phyloP scores from a whole-genome alignment of 2,329 filamentous ascomycete species.

The Fragosphaeria purpurea region DNA sequence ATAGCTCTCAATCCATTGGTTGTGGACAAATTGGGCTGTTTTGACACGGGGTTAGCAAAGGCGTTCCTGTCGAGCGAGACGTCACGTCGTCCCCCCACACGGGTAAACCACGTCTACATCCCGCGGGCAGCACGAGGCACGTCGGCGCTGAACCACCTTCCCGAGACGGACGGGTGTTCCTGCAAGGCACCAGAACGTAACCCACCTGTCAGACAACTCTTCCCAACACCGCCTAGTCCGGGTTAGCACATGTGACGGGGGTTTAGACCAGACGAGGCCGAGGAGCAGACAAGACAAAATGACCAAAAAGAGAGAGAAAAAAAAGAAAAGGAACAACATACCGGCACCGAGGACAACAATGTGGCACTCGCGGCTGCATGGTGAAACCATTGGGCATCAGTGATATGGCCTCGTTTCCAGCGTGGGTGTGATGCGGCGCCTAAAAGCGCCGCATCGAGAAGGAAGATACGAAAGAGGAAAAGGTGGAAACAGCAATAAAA shows the following conservation, averaged over 20 bases:
- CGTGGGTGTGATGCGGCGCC: no score
- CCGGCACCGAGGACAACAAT: constrained; percentile 75
- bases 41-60: constrained; percentile 12
- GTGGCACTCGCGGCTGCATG: constrained; percentile 61
- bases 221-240: constrained; percentile 72
- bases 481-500: neutral
- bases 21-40: constrained; percentile 82
- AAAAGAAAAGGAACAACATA: constrained; percentile 28
- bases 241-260: neutral
- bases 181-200: constrained; percentile 11
- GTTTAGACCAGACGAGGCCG: neutral
- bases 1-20: constrained; percentile 87
- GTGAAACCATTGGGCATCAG: constrained; percentile 5
- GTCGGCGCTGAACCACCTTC: no score
- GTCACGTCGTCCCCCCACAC: no score
- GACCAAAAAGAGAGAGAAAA: neutral
- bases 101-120: no score
- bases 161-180: no score
- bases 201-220: constrained; percentile 83
- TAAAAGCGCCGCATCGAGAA: no score
- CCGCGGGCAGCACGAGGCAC: no score
- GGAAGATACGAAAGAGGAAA: neutral
- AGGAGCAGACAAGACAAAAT: constrained; percentile 5
- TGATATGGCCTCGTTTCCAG: neutral
- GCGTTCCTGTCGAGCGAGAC: neutral